These are phyloP conservation scores for Ganoderma meredithae DNA, from an alignment of 1,284 basidiomycete genomes.

Conservation along the genomic window DNA sequence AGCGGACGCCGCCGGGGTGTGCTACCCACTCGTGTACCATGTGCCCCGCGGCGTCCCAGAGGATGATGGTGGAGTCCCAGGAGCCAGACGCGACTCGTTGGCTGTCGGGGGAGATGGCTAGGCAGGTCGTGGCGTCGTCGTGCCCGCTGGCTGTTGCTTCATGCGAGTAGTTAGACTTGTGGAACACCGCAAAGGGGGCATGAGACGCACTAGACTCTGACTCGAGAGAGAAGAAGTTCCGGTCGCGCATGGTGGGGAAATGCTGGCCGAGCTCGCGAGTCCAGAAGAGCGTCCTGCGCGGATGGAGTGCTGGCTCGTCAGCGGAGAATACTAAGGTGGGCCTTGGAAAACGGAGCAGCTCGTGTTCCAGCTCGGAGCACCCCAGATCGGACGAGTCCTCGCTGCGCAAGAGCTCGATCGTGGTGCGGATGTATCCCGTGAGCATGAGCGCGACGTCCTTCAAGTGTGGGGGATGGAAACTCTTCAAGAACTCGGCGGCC, in stretches of 20 bases:
- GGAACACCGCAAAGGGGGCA: no score
- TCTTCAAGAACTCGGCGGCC: background rate
- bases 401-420: background rate
- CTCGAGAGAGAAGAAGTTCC: background rate
- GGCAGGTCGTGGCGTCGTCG: background rate
- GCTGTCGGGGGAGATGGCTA: conserved; percentile 1
- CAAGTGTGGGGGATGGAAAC: background rate
- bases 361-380: background rate
- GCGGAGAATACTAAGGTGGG: background rate
- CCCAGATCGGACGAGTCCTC: background rate
- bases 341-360: background rate
- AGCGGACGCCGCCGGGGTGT: background rate
- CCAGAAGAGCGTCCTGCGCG: background rate
- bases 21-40: background rate
- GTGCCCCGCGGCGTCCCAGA: background rate
- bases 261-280: background rate
- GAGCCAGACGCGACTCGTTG: background rate
- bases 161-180: background rate
- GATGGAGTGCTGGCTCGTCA: background rate
- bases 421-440: background rate
- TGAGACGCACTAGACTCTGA: background rate
- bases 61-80: conserved; percentile 5
- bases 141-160: background rate
- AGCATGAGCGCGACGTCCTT: background rate
- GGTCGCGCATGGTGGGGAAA: background rate